Evolutionary conservation across 1,284 basidiomycete genomes (phyloP).

Genomic region (Cystobasidium pallidum): DNA sequence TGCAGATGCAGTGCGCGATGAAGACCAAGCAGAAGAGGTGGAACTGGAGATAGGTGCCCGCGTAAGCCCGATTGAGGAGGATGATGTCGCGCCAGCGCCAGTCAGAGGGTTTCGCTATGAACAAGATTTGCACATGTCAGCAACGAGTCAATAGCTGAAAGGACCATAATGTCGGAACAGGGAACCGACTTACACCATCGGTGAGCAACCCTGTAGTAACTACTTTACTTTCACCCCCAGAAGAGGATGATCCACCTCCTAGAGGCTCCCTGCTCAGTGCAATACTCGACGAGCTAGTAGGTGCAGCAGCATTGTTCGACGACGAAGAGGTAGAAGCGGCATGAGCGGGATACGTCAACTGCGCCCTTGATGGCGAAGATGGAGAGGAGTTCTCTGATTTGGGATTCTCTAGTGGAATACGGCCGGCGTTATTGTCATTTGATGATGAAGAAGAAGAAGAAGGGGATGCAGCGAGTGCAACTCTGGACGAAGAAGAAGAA

Average conservation of each 20-base stretch:
- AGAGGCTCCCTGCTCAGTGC: constrained; percentile 4
- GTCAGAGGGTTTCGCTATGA: constrained; percentile 10
- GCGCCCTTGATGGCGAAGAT: not conserved
- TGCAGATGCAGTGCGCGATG: not conserved
- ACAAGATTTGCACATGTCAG: not conserved
- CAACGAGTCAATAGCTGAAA: too few species aligned
- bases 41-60: constrained; percentile 6
- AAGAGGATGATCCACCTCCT: constrained; percentile 15
- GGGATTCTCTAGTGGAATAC: constrained; percentile 16
- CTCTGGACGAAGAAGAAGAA: constrained; percentile 2
- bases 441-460: constrained; percentile 11
- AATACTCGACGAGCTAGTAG: not conserved
- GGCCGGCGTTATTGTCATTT: not conserved
- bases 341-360: constrained; percentile 18
- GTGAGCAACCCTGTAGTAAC: constrained; percentile 38
- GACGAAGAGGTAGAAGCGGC: not conserved
- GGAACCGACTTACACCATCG: constrained; percentile 6
- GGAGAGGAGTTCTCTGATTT: not conserved
- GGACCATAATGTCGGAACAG: not conserved
- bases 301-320: not conserved
- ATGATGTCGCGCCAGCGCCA: not conserved
- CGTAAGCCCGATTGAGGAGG: not conserved
- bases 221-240: constrained; percentile 5
- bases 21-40: constrained; percentile 2
- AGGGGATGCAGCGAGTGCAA: not conserved